phyloP scores from a whole-genome alignment of 2,329 filamentous ascomycete species.

The Trichoderma endophyticum region DNA sequence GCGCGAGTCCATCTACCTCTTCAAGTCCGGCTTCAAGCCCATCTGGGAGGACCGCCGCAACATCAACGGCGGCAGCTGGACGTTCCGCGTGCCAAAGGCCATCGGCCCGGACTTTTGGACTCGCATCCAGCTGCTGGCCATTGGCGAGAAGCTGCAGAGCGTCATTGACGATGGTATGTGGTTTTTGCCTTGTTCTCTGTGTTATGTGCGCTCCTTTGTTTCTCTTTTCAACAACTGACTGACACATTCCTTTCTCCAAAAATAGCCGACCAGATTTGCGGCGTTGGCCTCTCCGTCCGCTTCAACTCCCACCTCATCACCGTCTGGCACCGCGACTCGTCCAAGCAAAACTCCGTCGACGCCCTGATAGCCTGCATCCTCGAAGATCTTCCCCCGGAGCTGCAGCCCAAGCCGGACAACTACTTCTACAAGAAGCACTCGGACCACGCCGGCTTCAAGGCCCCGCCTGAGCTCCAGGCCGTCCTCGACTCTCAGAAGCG shows the following conservation, averaged over 20 bases:
- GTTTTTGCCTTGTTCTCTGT: conserved; percentile 13
- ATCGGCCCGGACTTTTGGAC: conserved; percentile 75
- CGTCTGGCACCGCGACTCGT: conserved; percentile 88
- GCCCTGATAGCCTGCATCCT: conserved; percentile 70
- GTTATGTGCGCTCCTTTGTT: background rate
- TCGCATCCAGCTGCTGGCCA: conserved; percentile 74
- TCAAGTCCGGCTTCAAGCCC: conserved; percentile 73
- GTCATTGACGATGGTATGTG: conserved; percentile 65
- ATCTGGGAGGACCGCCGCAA: conserved; percentile 88
- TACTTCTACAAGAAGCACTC: conserved; percentile 89
- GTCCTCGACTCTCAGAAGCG: conserved; percentile 56
- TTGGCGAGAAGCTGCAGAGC: conserved; percentile 75
- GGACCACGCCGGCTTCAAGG: conserved; percentile 80
- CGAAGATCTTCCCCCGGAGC: conserved; percentile 67
- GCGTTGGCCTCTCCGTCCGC: conserved; percentile 80
- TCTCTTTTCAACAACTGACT: background rate
- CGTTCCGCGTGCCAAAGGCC: conserved; percentile 81
- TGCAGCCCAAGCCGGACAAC: conserved; percentile 67
- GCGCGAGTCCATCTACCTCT: conserved; percentile 74
- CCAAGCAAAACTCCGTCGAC: conserved; percentile 75
- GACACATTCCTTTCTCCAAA: background rate
- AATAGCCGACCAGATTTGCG: conserved; percentile 80
- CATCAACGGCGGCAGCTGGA: conserved; percentile 82
- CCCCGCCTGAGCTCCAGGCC: conserved; percentile 55
- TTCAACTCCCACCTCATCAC: conserved; percentile 87